Percentiles rank a stretch among this genome's conserved stretches.
These are phyloP conservation scores for Pleurotus salmoneostramineus DNA, from an alignment of 768 basidiomycete species.

Conservation along the genomic window DNA sequence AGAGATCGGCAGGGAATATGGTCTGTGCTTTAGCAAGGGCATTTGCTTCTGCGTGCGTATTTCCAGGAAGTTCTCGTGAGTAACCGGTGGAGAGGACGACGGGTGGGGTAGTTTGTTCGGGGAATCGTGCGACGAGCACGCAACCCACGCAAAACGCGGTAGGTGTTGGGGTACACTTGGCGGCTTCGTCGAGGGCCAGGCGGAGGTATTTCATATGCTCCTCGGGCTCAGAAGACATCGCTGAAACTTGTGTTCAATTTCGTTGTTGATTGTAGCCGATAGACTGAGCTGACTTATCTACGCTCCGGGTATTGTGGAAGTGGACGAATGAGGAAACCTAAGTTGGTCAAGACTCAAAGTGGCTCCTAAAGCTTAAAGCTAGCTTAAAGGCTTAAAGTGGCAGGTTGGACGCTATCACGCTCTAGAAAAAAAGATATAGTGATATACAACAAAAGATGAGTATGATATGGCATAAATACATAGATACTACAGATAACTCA, in stretches of 20 bases:
- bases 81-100: constrained; percentile 74
- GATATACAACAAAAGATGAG: too few relatives aligned
- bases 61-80: constrained; percentile 88
- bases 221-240: constrained; percentile 6
- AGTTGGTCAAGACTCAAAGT: too few relatives aligned
- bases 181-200: constrained; percentile 68
- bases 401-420: too few relatives aligned
- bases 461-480: not conserved
- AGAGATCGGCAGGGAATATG: constrained; percentile 41
- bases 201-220: constrained; percentile 43
- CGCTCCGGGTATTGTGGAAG: too few relatives aligned
- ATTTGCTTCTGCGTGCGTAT: constrained; percentile 97
- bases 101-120: constrained; percentile 30
- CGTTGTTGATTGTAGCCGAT: too few relatives aligned
- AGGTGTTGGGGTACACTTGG: constrained; percentile 60
- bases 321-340: too few relatives aligned
- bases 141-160: constrained; percentile 94
- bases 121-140: constrained; percentile 53
- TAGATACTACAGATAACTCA: not conserved
- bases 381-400: too few relatives aligned
- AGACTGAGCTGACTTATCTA: too few relatives aligned
- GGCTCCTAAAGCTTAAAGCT: too few relatives aligned
- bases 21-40: constrained; percentile 68
- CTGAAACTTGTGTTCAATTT: not conserved
- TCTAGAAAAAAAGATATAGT: too few relatives aligned